A percentile compares a stretch with the other conserved stretches of the same genome.
These are phyloP conservation scores for Phanerodontia chrysosporium DNA, from an alignment of 768 basidiomycete genomes.

Conservation along the genomic window DNA sequence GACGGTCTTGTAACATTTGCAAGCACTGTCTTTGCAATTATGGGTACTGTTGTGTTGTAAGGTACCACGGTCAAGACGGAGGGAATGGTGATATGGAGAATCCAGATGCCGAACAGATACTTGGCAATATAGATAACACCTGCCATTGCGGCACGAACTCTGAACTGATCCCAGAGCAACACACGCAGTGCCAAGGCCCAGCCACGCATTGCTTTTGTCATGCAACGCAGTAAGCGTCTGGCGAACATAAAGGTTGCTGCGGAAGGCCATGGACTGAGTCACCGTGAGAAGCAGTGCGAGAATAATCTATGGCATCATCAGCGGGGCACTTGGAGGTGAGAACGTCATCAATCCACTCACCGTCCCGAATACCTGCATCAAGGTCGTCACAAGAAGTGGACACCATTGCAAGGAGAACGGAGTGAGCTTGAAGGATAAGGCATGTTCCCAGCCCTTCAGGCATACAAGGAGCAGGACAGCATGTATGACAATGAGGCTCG, in stretches of 20 bases:
- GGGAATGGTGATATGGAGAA: background rate
- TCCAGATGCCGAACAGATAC: background rate
- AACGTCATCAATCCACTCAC: too few relatives aligned
- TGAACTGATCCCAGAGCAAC: background rate
- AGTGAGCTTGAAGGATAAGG: background rate
- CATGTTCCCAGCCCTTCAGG: background rate
- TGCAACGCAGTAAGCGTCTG: constrained; percentile 1
- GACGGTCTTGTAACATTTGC: background rate
- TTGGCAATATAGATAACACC: background rate
- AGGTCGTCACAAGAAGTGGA: background rate
- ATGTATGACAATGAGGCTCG: background rate
- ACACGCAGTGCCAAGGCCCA: background rate
- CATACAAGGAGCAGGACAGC: background rate
- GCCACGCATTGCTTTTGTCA: constrained; percentile 1
- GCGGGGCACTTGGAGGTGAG: too few relatives aligned
- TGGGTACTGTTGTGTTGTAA: background rate
- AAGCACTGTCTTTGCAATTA: background rate
- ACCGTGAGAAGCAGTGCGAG: background rate
- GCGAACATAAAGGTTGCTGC: background rate
- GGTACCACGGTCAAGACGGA: background rate
- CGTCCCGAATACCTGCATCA: background rate
- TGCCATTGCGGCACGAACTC: background rate
- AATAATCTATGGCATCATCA: background rate
- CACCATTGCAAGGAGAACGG: background rate
- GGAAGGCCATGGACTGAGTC: background rate